Percentiles rank a stretch among this genome's conserved stretches.
Evolutionary conservation across 768 basidiomycete species (phyloP).

Genomic region (Leccinum ochraceum): DNA sequence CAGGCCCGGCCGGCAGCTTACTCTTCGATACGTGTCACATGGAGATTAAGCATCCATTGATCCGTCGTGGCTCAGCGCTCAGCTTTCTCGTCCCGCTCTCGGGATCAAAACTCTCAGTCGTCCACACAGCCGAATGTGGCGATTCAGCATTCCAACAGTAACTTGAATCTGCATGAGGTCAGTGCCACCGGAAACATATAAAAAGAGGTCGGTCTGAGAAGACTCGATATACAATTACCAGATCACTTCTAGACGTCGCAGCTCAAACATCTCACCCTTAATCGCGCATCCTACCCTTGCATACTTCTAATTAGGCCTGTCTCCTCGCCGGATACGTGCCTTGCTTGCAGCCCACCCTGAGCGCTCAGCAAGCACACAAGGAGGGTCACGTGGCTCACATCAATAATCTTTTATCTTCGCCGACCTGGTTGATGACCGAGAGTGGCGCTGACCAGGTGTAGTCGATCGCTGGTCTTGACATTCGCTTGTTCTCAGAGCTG

Average conservation of each 20-base stretch:
- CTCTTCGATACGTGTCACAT: no score
- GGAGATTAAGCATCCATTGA: no score
- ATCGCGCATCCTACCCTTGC: neutral
- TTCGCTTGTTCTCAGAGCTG: slow-evolving; percentile 28
- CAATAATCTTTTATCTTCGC: slow-evolving; percentile 28
- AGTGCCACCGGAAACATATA: slow-evolving; percentile 17
- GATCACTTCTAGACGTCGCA: slow-evolving; percentile 4
- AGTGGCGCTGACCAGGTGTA: slow-evolving; percentile 25
- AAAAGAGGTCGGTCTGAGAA: slow-evolving; percentile 11
- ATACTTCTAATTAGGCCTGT: slow-evolving; percentile 25
- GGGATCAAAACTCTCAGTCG: neutral
- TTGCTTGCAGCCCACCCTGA: slow-evolving; percentile 35
- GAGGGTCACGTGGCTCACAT: slow-evolving; percentile 32
- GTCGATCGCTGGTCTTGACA: slow-evolving; percentile 26
- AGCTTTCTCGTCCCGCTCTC: neutral
- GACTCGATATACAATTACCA: neutral
- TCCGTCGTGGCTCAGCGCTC: neutral
- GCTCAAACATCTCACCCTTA: neutral
- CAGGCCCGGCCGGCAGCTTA: no score
- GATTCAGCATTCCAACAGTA: neutral
- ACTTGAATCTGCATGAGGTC: neutral
- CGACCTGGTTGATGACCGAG: slow-evolving; percentile 33
- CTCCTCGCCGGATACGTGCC: slow-evolving; percentile 32
- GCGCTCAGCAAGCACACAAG: slow-evolving; percentile 33
- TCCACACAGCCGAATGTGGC: neutral